Evolutionary conservation across 306 rosid genomes (phyloP), one percentile per base, ranked within the genome.

Genomic region (Oxytropis ochrocephala): DNA sequence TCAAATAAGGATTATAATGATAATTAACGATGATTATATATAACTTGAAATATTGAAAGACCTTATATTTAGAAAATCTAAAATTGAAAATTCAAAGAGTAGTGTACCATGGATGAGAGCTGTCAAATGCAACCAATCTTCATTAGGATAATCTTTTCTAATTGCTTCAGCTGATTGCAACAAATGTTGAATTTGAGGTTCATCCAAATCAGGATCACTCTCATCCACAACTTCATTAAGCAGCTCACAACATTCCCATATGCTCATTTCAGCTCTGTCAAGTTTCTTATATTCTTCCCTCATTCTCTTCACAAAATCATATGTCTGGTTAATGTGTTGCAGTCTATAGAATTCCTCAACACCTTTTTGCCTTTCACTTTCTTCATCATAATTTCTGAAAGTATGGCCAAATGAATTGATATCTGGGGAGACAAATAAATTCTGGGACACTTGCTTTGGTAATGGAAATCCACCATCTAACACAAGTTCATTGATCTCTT

Each of bases 401-500:
- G 85, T 43, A 6, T 78, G 82, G 39, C 97, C 97, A 76, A 87
- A 89, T 9, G 96, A 30, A 72, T 92, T 92, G 53, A 80, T 87
- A 17, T 92, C 90, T 5, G 83, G 91, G 12, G 82, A 86, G 4
- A 21, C 2, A n/a, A 82, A 49, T 67, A 56, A 80, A 57, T 67
- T 38, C 6, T 77, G 48, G 32, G 80, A 50, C 4, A 32, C 52
- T 0, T 39, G 52, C 18, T 83, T 70, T 44, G 89, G 83, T 76
- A 70, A 21, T 19, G 55, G 77, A 51, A 89, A 87, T 39, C 89
- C 96, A 53, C 78, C 91, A 51, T 87, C 86, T 33, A 89, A 70
- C 3, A 80, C 81, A 76, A 87, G 78, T 5, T 81, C 87, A n/a
- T 67, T 73, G 66, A 13, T 67, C 55, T 78, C 32, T 27, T 71